phyloP scores from a whole-genome alignment of 2,329 filamentous ascomycete species.

The Elsinoe necatrix region DNA sequence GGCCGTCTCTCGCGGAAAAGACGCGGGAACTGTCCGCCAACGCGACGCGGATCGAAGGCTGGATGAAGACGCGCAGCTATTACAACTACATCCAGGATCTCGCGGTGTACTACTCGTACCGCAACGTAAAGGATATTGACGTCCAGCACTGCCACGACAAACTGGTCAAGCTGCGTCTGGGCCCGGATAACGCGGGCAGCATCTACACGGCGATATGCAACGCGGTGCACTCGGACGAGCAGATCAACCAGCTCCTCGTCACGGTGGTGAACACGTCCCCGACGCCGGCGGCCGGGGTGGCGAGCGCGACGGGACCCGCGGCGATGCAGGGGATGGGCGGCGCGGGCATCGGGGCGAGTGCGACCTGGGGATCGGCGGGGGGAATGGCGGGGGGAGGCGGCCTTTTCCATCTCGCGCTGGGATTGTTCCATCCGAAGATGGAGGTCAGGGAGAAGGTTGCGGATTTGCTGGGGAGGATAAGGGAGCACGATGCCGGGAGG shows the following conservation, averaged over 20 bases:
- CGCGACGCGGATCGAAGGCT: slow-evolving; percentile 87
- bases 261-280: slow-evolving; percentile 23
- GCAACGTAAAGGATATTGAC: slow-evolving; percentile 70
- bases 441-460: slow-evolving; percentile 71
- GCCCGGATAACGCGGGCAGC: slow-evolving; percentile 65
- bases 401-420: slow-evolving; percentile 82
- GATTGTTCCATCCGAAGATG: slow-evolving; percentile 79
- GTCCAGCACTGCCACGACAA: slow-evolving; percentile 89
- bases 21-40: slow-evolving; percentile 83
- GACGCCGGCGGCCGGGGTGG: slow-evolving; percentile 20
- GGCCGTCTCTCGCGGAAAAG: slow-evolving; percentile 74
- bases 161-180: slow-evolving; percentile 71
- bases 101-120: slow-evolving; percentile 27
- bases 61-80: slow-evolving; percentile 91
- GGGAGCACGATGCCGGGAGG: slow-evolving; percentile 78
- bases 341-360: slow-evolving; percentile 17
- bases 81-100: slow-evolving; percentile 68
- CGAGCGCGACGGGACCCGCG: slow-evolving; percentile 11
- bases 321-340: slow-evolving; percentile 18
- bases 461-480: slow-evolving; percentile 71
- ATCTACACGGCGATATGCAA: slow-evolving; percentile 75
- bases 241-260: slow-evolving; percentile 55
- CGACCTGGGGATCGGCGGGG: slow-evolving; percentile 37
- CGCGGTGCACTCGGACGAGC: slow-evolving; percentile 58
- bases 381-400: slow-evolving; percentile 80